These are phyloP conservation scores for Lepidium sativum DNA, from an alignment of 345 rosid species.

Conservation along the genomic window DNA sequence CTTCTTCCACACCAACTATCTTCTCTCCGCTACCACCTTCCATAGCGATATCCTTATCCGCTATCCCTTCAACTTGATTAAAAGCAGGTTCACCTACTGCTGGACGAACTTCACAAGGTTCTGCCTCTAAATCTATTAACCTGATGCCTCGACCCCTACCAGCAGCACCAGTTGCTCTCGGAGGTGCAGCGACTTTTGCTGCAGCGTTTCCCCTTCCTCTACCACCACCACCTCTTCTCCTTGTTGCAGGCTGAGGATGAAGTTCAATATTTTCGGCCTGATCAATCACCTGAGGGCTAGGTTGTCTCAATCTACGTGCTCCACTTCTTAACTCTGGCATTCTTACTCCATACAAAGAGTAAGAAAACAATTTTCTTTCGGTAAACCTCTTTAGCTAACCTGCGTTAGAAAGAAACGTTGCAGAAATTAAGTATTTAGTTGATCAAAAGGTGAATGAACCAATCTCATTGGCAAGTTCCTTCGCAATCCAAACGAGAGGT, in stretches of 20 bases:
- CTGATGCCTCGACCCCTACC: constrained; percentile 84
- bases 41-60: constrained; percentile 80
- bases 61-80: constrained; percentile 64
- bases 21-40: constrained; percentile 84
- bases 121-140: constrained; percentile 85
- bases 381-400: constrained; percentile 31
- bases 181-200: constrained; percentile 53
- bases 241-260: constrained; percentile 71
- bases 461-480: neutral
- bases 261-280: constrained; percentile 56
- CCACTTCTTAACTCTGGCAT: constrained; percentile 99
- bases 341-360: constrained; percentile 94
- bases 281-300: constrained; percentile 58
- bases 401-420: constrained; percentile 20
- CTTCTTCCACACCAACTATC: constrained; percentile 71
- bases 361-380: constrained; percentile 35
- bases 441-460: neutral
- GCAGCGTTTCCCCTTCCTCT: constrained; percentile 85
- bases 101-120: constrained; percentile 62
- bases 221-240: constrained; percentile 84
- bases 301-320: constrained; percentile 87
- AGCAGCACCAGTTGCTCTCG: constrained; percentile 59
- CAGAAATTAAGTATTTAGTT: neutral
- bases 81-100: constrained; percentile 58
- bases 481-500: constrained; percentile 5